Base-by-base conservation (phyloP, 75 land plant genomes). In the Pinus albicaulis region DNA sequence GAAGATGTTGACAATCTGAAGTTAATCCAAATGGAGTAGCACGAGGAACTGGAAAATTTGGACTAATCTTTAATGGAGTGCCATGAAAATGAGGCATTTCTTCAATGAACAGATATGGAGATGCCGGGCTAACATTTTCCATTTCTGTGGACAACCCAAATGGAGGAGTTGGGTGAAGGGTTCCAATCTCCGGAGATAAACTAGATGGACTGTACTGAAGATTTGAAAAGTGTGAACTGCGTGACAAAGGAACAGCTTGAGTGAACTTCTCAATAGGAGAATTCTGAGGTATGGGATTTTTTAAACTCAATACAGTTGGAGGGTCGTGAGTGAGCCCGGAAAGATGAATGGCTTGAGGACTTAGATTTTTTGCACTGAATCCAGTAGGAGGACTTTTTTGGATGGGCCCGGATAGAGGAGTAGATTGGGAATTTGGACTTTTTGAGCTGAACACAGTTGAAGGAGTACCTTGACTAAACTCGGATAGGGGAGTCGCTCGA, bases 391-490 rank as follows among this genome's bases (percentile, higher is more conserved):
- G 20, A 25, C 20, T 26, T 11, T 23, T 11, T 53, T 53, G 57
- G 23, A 57, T 25, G 57, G 55, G 44, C 6, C 57, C 57, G 1
- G 74, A 72, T 17, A 26, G 44, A 72, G 74, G 36, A 72, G 74
- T 72, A 25, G 26, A 57, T 55, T 23, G 57, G 53, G 74, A 0
- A 55, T 1, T 28, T 24, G 74, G 31, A 59, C 22, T 59, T 59
- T 14, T 72, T 72, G 73, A 72, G 25, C 56, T 72, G 12, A 53
- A 24, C 52, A 26, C 73, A 24, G 73, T 11, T 53, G 56, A 71
- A 52, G 6, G 23, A 55, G 52, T 72, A 23, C 56, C 24, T 11
- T 72, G 22, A 72, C 15, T 19, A 5, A 26, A 23, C 74, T 2
- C 31, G 1, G 57, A 52, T 72, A 72, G 57, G 53, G 74, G 44